Evolutionary conservation across 495 filamentous ascomycete species (phyloP), one percentile per base, ranked within the genome.

Genomic region (Cercophora samala): DNA sequence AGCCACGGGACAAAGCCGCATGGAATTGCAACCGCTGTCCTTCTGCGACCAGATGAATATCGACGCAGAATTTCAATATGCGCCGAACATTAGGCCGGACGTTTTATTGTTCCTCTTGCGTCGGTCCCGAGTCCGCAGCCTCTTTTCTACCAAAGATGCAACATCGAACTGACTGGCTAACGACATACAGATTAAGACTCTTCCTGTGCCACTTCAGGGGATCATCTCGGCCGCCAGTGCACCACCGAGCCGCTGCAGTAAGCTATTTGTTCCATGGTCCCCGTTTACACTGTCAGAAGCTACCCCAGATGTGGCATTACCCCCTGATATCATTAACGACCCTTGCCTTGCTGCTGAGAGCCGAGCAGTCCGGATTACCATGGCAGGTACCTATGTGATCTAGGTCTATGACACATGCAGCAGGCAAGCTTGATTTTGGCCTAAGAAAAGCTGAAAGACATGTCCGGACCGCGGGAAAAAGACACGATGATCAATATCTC

Each of bases 91-190:
- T 56, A 69, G 53, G 64, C 59, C 67, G 67, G 5, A 8, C 32
- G 60, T 17, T 19, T 56, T 51, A 56, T 56, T 46, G n/a, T 13
- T 22, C 37, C 37, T 56, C 61, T 23, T 54, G 26, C 19, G 54
- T 69, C 64, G 67, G 67, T 69, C 67, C 67, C 61, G 67, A 69
- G 60, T 5, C 60, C 11, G 22, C 37, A 37, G 4, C 15, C 15
- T 54, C 52, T 18, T 54, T 56, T 19, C 53, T 56, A 8, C 53
- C 22, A 56, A 5, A 5, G 22, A 56, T 5, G 53, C n/a, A 9
- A 18, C 53, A 56, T 15, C 53, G n/a, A 23, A 18, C 22, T 54
- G 13, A 19, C 52, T 18, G 52, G 15, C 4, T 18, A 54, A 54
- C 17, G 19, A 15, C 52, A 18, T 54, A 54, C 52, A 0, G 52